Base-by-base conservation (phyloP, 306 rosid species). In the Carpinus fangiana region DNA sequence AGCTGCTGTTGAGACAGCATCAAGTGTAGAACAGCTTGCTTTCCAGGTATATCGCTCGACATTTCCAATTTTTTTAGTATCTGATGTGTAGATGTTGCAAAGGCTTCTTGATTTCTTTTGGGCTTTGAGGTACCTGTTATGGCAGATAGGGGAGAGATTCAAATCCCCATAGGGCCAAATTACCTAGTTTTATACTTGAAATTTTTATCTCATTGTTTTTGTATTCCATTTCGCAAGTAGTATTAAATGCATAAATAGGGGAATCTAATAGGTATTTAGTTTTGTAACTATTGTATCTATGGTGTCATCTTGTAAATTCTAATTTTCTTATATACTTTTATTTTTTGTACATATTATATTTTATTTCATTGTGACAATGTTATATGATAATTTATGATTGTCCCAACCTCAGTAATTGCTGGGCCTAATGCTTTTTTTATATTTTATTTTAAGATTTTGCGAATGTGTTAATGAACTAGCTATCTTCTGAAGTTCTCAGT, bases 1-100 rank as follows among this genome's bases (percentile, higher is more conserved):
- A 78, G 97, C 98, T 86, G 90, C 96, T 81, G 96, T 95, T 70
- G 97, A 91, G 91, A 76, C 87, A 79, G 89, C 99, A 77, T 85
- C 86, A 18, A 92, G 93, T 84, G 88, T 82, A 57, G 97, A 92
- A 78, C 98, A 95, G 86, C 92, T 95, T 80, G 97, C 97, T 87
- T 75, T 92, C 74, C 97, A 89, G 98, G 98, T 95, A 79, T 77
- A 82, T 51, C 62, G 11, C 65, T 68, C 74, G 52, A 73, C 71
- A 64, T 46, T 81, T 57, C 57, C 55, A 8, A 43, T 76, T 81
- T 80, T 54, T 68, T 54, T 57, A 75, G 47, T 64, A 64, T 62
- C 65, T 78, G 60, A 79, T 76, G 79, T 80, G 75, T 77, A 66
- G 62, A 47, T 61, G 50, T 26, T 73, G 69, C 47, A 51, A 64